Percentiles rank a stretch among this genome's conserved stretches.
phyloP scores from a whole-genome alignment of 257 asterid species.

The Eustoma russellianum region DNA sequence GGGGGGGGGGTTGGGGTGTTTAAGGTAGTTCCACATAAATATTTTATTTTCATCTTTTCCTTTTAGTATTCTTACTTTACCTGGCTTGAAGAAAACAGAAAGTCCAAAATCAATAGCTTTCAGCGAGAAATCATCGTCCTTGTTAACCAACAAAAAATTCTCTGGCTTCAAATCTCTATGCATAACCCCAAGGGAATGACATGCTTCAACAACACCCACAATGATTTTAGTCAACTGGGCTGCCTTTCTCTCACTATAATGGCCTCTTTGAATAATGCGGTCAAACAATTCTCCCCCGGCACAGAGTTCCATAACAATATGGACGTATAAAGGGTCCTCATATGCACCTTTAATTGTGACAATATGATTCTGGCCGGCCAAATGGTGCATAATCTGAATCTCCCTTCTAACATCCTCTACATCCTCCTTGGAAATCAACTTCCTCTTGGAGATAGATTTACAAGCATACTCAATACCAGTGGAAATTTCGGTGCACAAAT shows the following conservation, averaged over 20 bases:
- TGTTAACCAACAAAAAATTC: conserved; percentile 73
- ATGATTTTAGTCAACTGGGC: too few species aligned
- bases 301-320: too few species aligned
- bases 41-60: too few species aligned
- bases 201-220: too few species aligned
- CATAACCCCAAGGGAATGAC: too few species aligned
- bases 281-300: too few species aligned
- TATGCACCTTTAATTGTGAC: conserved; percentile 86
- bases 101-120: conserved; percentile 90
- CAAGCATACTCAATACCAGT: conserved; percentile 67
- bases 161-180: too few species aligned
- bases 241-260: too few species aligned
- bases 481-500: conserved; percentile 61
- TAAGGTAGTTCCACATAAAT: too few species aligned
- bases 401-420: conserved; percentile 98
- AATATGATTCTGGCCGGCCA: conserved; percentile 80
- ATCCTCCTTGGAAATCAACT: conserved; percentile 69
- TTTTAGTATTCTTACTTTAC: conserved; percentile 18
- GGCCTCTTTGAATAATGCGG: too few species aligned
- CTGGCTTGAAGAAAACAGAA: conserved; percentile 92
- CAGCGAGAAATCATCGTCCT: conserved; percentile 80
- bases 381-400: conserved; percentile 96
- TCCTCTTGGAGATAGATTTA: conserved; percentile 92
- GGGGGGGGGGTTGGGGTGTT: too few species aligned
- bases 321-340: conserved; percentile 87